These are phyloP conservation scores for Gyromitra esculenta DNA, from an alignment of 2,329 filamentous ascomycete species.

Conservation along the genomic window DNA sequence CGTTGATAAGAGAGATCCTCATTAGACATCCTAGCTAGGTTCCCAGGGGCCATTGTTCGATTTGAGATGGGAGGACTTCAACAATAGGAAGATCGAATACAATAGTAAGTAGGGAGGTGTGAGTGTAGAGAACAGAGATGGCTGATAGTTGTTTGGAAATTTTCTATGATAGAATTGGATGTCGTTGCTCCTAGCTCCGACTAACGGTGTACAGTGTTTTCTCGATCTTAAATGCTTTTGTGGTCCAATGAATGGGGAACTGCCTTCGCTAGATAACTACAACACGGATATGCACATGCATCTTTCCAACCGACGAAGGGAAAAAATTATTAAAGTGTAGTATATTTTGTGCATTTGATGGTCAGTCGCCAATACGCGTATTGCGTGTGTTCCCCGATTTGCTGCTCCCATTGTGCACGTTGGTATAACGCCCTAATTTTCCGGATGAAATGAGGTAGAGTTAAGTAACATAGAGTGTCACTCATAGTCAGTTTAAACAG, in stretches of 20 bases:
- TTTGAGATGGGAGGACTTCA: background rate
- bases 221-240: no score
- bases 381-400: no score
- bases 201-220: no score
- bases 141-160: background rate
- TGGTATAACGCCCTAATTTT: background rate
- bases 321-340: background rate
- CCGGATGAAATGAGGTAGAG: background rate
- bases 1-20: constrained; percentile 8
- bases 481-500: background rate
- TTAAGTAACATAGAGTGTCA: background rate
- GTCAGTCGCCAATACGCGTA: background rate
- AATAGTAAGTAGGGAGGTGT: background rate
- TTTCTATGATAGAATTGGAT: background rate
- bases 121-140: background rate
- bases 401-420: background rate
- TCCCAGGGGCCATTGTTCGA: constrained; percentile 10
- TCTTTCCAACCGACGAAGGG: background rate
- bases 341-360: background rate
- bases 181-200: no score
- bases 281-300: background rate
- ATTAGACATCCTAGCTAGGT: background rate
- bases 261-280: background rate
- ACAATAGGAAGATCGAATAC: background rate
- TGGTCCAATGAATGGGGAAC: background rate